These are phyloP conservation scores for Erythrophleum ivorense DNA, from an alignment of 331 rosid species.

Conservation along the genomic window DNA sequence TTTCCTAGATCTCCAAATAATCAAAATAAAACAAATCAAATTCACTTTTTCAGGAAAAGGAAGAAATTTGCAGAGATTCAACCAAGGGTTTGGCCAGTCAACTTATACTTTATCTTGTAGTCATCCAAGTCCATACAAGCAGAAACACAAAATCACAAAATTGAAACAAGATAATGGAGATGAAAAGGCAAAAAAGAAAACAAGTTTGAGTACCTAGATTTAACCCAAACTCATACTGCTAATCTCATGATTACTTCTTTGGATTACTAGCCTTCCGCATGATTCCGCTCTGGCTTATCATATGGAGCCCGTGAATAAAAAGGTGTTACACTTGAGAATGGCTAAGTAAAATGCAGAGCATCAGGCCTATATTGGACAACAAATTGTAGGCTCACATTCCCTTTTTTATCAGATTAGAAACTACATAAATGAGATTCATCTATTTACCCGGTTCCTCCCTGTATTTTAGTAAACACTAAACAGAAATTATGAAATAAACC, in stretches of 20 bases:
- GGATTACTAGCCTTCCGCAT: conserved; percentile 21
- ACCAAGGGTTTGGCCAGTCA: background rate
- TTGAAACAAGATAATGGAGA: conserved; percentile 21
- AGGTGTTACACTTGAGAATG: conserved; percentile 24
- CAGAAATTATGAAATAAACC: conserved; percentile 17
- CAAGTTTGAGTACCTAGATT: conserved; percentile 24
- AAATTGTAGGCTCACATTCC: conserved; percentile 7
- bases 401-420: conserved; percentile 32
- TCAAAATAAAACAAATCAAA: conserved; percentile 21
- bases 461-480: conserved; percentile 1
- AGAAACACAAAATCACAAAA: background rate
- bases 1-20: conserved; percentile 17
- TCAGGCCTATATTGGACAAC: background rate
- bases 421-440: conserved; percentile 20
- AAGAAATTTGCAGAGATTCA: conserved; percentile 24
- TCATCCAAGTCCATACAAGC: background rate
- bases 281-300: background rate
- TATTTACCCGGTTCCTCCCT: conserved; percentile 1
- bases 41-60: conserved; percentile 4
- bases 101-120: background rate
- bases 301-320: conserved; percentile 1
- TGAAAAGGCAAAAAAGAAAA: conserved; percentile 24
- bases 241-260: conserved; percentile 25
- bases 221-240: conserved; percentile 10
- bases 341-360: conserved; percentile 1